Conservation (phyloP, 352 stramenopile genomes). For the Pythium biforme region DNA sequence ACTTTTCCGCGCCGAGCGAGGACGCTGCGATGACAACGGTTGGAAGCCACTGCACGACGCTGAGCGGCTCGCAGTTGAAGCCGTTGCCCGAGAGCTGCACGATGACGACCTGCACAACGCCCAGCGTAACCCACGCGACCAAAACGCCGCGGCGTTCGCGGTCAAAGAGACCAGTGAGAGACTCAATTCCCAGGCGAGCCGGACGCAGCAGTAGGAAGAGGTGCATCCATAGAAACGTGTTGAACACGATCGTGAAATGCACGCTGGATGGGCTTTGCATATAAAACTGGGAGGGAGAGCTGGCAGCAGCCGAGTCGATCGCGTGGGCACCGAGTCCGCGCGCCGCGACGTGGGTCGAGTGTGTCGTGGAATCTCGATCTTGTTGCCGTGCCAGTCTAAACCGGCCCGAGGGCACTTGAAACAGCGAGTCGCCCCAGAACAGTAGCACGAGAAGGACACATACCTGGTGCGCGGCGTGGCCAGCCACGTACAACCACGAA, state of each 20-base stretch:
- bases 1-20: neutral
- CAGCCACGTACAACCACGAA: neutral
- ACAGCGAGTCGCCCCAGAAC: neutral
- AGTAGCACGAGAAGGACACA: neutral
- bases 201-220: slow-evolving; percentile 21
- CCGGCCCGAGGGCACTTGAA: neutral
- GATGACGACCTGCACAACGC: neutral
- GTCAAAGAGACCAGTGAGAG: neutral
- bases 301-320: neutral
- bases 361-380: neutral
- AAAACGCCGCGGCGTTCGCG: neutral
- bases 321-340: neutral
- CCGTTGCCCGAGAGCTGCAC: slow-evolving; percentile 1
- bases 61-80: slow-evolving; percentile 2
- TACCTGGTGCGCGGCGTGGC: neutral
- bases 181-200: too few species aligned
- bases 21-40: neutral
- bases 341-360: neutral
- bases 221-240: slow-evolving; percentile 26
- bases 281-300: neutral
- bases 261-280: neutral
- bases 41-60: neutral
- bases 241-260: slow-evolving; percentile 22
- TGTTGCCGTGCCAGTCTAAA: neutral
- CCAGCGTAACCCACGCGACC: neutral